Percentiles rank a stretch among this genome's conserved stretches.
These are phyloP conservation scores for Fusarium nanum DNA, from an alignment of 2,329 filamentous ascomycete genomes.

Conservation along the genomic window DNA sequence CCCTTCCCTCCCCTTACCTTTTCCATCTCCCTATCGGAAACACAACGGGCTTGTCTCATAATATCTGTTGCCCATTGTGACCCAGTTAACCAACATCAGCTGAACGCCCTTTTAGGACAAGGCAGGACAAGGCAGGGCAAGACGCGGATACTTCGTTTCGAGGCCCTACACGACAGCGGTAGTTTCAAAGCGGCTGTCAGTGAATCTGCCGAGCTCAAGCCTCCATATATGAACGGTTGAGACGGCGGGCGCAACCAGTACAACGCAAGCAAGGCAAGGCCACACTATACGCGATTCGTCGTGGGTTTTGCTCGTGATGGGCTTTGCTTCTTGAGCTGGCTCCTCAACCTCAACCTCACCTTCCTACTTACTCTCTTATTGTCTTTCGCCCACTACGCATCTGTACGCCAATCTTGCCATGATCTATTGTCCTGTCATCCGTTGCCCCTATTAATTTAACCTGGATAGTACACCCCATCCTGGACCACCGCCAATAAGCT, in stretches of 20 bases:
- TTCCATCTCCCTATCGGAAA: slow-evolving; percentile 28
- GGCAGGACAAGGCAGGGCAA: not conserved
- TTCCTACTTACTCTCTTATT: not conserved
- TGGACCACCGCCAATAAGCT: slow-evolving; percentile 9
- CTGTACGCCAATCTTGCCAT: slow-evolving; percentile 7
- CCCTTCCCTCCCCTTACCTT: slow-evolving; percentile 18
- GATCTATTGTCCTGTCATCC: slow-evolving; percentile 18
- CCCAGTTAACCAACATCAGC: slow-evolving; percentile 7
- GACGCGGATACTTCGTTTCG: slow-evolving; percentile 1
- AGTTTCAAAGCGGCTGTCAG: slow-evolving; percentile 11
- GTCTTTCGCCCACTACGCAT: not conserved
- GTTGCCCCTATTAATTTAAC: slow-evolving; percentile 28
- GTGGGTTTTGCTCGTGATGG: slow-evolving; percentile 41
- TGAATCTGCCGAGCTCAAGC: slow-evolving; percentile 9
- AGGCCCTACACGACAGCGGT: not conserved
- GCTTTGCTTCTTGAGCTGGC: slow-evolving; percentile 27
- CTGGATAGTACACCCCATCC: slow-evolving; percentile 5
- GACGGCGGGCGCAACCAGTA: slow-evolving; percentile 24
- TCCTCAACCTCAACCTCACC: slow-evolving; percentile 15
- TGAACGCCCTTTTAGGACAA: not conserved
- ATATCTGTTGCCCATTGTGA: slow-evolving; percentile 4
- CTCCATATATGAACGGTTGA: slow-evolving; percentile 22
- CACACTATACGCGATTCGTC: slow-evolving; percentile 30
- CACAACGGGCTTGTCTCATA: slow-evolving; percentile 31
- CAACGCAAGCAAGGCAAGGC: not conserved